phyloP scores from a whole-genome alignment of 1,284 basidiomycete species.

The Moesziomyces aphidis region DNA sequence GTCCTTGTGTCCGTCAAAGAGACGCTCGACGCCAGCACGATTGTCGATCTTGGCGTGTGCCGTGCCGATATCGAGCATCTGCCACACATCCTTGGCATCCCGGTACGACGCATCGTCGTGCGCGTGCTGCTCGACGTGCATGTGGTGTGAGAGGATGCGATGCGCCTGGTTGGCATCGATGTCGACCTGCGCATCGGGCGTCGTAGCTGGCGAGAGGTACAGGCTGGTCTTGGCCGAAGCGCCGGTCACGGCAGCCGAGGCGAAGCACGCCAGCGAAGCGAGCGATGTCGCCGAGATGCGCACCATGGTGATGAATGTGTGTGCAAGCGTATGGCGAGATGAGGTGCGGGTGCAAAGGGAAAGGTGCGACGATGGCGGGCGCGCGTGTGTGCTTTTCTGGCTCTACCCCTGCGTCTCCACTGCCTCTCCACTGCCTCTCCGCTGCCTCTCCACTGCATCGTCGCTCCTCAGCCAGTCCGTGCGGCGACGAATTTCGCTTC shows the following conservation, averaged over 20 bases:
- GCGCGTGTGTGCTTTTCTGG: neutral
- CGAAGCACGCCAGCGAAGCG: conserved; percentile 22
- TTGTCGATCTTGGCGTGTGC: conserved; percentile 23
- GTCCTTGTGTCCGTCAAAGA: conserved; percentile 39
- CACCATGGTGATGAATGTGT: conserved; percentile 14
- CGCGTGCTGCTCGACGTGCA: conserved; percentile 6
- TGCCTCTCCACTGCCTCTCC: conserved; percentile 4
- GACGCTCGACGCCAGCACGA: conserved; percentile 29
- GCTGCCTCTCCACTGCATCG: conserved; percentile 6
- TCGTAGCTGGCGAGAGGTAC: conserved; percentile 39
- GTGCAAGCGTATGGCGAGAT: neutral
- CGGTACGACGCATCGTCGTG: conserved; percentile 5
- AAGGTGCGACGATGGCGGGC: conserved; percentile 12
- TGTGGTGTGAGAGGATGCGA: conserved; percentile 41
- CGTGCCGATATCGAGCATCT: conserved; percentile 16
- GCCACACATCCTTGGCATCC: conserved; percentile 27
- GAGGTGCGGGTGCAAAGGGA: too few relatives aligned
- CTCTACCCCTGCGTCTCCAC: neutral
- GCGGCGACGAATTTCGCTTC: conserved; percentile 4
- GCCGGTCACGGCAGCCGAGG: conserved; percentile 9
- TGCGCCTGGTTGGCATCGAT: conserved; percentile 39
- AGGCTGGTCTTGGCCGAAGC: conserved; percentile 37
- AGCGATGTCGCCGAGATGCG: conserved; percentile 16
- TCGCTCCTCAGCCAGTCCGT: conserved; percentile 5
- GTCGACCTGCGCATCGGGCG: conserved; percentile 19